Evolutionary conservation across 2,329 filamentous ascomycete genomes (phyloP).

Genomic region (Penicillium thymicola): DNA sequence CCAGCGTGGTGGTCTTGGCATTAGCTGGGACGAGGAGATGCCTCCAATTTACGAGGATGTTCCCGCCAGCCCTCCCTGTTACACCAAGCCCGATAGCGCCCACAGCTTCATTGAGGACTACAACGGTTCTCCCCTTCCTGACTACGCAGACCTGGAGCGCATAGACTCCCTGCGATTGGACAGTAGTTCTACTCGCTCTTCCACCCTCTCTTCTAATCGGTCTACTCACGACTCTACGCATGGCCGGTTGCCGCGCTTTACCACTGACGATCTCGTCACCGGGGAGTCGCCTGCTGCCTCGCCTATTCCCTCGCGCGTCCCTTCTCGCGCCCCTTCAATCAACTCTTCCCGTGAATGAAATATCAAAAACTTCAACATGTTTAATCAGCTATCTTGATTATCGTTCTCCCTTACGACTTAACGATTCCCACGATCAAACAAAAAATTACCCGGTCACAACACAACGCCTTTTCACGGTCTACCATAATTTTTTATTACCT

Average conservation of each 20-base stretch:
- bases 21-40: slow-evolving; percentile 95
- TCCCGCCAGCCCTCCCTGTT: slow-evolving; percentile 76
- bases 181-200: slow-evolving; percentile 32
- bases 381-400: slow-evolving; percentile 3
- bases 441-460: not conserved
- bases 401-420: slow-evolving; percentile 4
- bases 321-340: slow-evolving; percentile 19
- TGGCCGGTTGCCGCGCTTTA: slow-evolving; percentile 26
- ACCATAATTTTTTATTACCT: not conserved
- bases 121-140: slow-evolving; percentile 42
- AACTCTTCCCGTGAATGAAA: slow-evolving; percentile 19
- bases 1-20: slow-evolving; percentile 78
- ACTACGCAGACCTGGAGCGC: slow-evolving; percentile 48
- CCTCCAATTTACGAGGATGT: slow-evolving; percentile 94
- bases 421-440: slow-evolving; percentile 5
- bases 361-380: not conserved
- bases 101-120: slow-evolving; percentile 49
- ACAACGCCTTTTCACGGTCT: not conserved
- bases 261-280: slow-evolving; percentile 32
- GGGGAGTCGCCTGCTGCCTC: slow-evolving; percentile 18
- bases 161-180: slow-evolving; percentile 39
- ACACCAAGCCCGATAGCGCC: slow-evolving; percentile 45
- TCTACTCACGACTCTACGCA: slow-evolving; percentile 15
- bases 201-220: slow-evolving; percentile 27
- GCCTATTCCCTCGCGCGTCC: slow-evolving; percentile 15